These are phyloP conservation scores for Massarina eburnea DNA, from an alignment of 2,329 filamentous ascomycete genomes.

Conservation along the genomic window DNA sequence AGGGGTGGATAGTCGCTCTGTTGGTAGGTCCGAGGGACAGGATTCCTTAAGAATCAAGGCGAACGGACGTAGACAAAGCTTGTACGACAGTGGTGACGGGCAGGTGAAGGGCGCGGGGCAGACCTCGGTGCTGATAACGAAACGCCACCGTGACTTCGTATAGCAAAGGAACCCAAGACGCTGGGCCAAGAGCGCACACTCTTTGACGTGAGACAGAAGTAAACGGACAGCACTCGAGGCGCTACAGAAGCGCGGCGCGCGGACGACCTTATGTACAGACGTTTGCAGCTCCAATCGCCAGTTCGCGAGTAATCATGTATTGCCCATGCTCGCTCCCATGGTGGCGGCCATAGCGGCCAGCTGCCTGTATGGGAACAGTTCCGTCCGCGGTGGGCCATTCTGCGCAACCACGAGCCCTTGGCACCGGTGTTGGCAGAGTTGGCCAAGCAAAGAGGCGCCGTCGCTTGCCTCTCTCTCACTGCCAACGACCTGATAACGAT, in stretches of 20 bases:
- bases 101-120: constrained; percentile 1
- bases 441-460: not conserved
- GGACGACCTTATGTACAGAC: constrained; percentile 1
- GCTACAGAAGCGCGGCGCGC: not conserved
- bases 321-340: constrained; percentile 6
- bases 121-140: constrained; percentile 7
- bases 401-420: too few species aligned
- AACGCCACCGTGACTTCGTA: constrained; percentile 12
- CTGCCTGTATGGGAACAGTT: constrained; percentile 16
- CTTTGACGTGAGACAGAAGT: not conserved
- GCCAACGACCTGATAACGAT: constrained; percentile 1
- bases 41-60: not conserved
- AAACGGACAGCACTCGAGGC: constrained; percentile 1
- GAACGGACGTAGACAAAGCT: not conserved
- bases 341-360: constrained; percentile 10
- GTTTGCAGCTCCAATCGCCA: constrained; percentile 18
- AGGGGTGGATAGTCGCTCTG: not conserved
- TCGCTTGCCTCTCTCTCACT: constrained; percentile 1
- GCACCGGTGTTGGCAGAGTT: constrained; percentile 3
- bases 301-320: constrained; percentile 9
- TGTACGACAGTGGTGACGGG: not conserved
- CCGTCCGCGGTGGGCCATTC: constrained; percentile 4
- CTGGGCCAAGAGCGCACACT: constrained; percentile 8
- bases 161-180: constrained; percentile 18
- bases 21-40: not conserved